These are phyloP conservation scores for Penicillium expansum DNA, from an alignment of 2,329 filamentous ascomycete species.

Conservation along the genomic window DNA sequence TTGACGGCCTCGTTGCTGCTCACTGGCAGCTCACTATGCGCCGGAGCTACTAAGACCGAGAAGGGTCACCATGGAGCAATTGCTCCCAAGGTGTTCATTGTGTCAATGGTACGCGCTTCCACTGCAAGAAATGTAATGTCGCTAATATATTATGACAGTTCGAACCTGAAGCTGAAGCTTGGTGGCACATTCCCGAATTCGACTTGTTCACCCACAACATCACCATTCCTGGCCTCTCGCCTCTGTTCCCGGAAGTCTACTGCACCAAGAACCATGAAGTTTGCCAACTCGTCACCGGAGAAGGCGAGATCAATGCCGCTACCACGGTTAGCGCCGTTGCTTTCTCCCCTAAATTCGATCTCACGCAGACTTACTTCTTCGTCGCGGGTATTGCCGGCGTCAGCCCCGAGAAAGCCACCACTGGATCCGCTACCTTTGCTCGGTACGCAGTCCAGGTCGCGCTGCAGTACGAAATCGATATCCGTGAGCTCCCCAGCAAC, in stretches of 20 bases:
- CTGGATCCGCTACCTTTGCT: conserved; percentile 65
- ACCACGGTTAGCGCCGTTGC: conserved; percentile 62
- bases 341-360: conserved; percentile 62
- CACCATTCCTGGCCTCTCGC: conserved; percentile 61
- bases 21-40: conserved; percentile 12
- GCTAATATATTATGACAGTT: conserved; percentile 48
- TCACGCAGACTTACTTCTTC: conserved; percentile 67
- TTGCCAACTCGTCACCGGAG: conserved; percentile 68
- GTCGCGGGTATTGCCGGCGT: conserved; percentile 72
- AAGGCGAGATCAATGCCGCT: conserved; percentile 73
- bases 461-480: conserved; percentile 72
- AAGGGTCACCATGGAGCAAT: conserved; percentile 19
- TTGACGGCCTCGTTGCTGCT: conserved; percentile 18
- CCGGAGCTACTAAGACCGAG: conserved; percentile 1
- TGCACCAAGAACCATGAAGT: conserved; percentile 61
- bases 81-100: conserved; percentile 43
- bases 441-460: conserved; percentile 71
- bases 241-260: conserved; percentile 62
- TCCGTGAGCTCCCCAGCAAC: conserved; percentile 63
- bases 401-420: conserved; percentile 64
- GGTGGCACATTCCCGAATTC: conserved; percentile 57
- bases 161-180: conserved; percentile 59
- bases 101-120: conserved; percentile 38
- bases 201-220: conserved; percentile 58
- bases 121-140: not conserved